Percentiles rank a stretch among this genome's conserved stretches.
These are phyloP conservation scores for Amaranthus cruentus DNA, from an alignment of 148 eudicot species.

Conservation along the genomic window DNA sequence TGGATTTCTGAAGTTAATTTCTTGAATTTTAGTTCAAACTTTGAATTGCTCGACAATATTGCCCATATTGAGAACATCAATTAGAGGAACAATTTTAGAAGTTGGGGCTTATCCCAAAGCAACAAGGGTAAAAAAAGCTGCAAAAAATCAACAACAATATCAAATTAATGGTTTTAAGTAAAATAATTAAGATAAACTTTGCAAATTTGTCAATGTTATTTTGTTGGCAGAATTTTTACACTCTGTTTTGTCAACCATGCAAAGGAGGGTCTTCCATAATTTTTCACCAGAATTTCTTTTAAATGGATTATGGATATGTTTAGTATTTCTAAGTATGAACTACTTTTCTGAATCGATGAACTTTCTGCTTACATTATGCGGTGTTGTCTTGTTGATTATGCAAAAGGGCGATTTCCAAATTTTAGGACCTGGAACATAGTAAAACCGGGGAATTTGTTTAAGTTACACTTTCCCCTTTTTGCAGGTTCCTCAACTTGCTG, in stretches of 20 bases:
- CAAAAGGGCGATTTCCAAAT: neutral
- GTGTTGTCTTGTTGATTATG: neutral
- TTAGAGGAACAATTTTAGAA: neutral
- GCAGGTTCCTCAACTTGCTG: conserved; percentile 94
- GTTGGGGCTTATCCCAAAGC: neutral
- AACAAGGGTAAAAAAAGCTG: neutral
- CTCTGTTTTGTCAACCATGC: too few relatives aligned
- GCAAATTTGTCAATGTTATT: neutral
- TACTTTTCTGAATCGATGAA: neutral
- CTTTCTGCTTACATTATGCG: neutral
- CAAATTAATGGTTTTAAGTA: neutral
- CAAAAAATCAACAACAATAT: neutral
- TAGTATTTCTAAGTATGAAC: neutral
- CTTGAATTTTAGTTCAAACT: neutral
- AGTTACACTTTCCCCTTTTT: conserved; percentile 1
- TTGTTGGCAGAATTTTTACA: too few relatives aligned
- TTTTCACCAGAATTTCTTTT: too few relatives aligned
- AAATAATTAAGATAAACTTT: neutral
- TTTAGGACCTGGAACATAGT: neutral
- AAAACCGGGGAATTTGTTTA: neutral
- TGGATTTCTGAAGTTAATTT: neutral
- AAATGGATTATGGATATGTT: too few relatives aligned
- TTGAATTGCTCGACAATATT: neutral
- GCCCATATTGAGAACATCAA: neutral
- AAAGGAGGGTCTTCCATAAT: too few relatives aligned